Percentiles rank a stretch among this genome's conserved stretches.
Conservation (phyloP, 768 basidiomycete genomes). For the Lentinula sp. region DNA sequence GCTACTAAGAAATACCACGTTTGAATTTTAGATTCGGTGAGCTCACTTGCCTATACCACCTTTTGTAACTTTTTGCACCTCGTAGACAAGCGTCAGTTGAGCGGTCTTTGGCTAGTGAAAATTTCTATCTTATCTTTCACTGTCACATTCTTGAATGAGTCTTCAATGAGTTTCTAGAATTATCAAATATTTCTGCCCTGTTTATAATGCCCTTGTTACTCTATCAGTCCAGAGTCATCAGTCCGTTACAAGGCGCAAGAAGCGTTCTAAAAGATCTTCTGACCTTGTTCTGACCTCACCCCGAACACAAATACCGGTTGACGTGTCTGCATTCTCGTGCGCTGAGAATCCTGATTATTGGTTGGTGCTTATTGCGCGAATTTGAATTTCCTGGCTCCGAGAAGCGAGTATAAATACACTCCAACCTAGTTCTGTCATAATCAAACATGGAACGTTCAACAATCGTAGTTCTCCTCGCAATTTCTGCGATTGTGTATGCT, state of each 20-base stretch:
- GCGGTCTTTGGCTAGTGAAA: no score
- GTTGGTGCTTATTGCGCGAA: not conserved
- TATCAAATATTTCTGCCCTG: not conserved
- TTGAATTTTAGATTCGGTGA: no score
- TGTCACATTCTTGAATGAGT: no score
- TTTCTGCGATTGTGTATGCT: not conserved
- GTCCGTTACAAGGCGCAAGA: constrained; percentile 1
- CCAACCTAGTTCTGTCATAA: not conserved
- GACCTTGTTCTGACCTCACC: constrained; percentile 3
- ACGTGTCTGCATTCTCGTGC: not conserved
- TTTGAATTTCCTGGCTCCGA: not conserved
- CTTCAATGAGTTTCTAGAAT: not conserved
- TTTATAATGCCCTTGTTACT: not conserved
- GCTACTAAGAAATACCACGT: no score
- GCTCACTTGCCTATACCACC: no score
- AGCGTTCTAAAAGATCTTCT: not conserved
- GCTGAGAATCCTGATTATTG: not conserved
- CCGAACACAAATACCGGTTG: not conserved
- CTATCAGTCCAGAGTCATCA: not conserved
- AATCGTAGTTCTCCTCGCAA: not conserved
- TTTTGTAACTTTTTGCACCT: no score
- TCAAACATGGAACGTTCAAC: not conserved
- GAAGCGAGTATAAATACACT: not conserved
- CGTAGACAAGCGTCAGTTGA: no score
- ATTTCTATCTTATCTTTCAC: no score